Conservation (phyloP, 805 yeast species). For the Candida fluviatilis region DNA sequence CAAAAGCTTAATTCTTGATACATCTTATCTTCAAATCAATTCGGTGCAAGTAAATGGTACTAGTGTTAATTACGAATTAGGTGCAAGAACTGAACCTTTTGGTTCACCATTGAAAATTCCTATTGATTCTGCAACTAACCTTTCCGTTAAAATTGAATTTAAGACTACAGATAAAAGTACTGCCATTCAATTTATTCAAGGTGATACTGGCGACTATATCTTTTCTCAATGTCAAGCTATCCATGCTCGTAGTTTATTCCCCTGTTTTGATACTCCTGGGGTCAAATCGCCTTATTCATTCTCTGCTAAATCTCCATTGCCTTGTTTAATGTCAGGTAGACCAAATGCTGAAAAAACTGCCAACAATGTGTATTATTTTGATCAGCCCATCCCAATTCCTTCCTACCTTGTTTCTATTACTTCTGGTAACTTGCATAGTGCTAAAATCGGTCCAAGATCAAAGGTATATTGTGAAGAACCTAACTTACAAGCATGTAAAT, state of each 20-base stretch:
- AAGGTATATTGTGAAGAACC: slow-evolving; percentile 26
- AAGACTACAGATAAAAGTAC: slow-evolving; percentile 29
- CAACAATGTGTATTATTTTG: slow-evolving; percentile 18
- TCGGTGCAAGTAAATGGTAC: slow-evolving; percentile 17
- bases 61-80: slow-evolving; percentile 8
- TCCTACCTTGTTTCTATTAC: slow-evolving; percentile 32
- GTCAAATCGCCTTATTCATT: slow-evolving; percentile 24
- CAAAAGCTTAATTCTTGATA: slow-evolving; percentile 19
- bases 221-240: slow-evolving; percentile 36
- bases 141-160: slow-evolving; percentile 17
- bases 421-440: slow-evolving; percentile 26
- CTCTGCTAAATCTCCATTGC: slow-evolving; percentile 22
- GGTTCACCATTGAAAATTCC: slow-evolving; percentile 23
- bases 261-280: slow-evolving; percentile 35
- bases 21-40: slow-evolving; percentile 20
- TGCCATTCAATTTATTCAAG: slow-evolving; percentile 32
- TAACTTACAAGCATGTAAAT: slow-evolving; percentile 23
- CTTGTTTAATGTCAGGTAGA: slow-evolving; percentile 28
- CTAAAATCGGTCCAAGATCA: slow-evolving; percentile 32
- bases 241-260: slow-evolving; percentile 33
- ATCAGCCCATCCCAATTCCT: slow-evolving; percentile 34
- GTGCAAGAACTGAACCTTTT: slow-evolving; percentile 15
- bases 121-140: slow-evolving; percentile 4
- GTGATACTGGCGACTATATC: slow-evolving; percentile 30
- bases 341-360: slow-evolving; percentile 12